A percentile compares a stretch with the other conserved stretches of the same genome.
phyloP scores from a whole-genome alignment of 192 early-diverging fungal species.

The Coemansia pectinata region DNA sequence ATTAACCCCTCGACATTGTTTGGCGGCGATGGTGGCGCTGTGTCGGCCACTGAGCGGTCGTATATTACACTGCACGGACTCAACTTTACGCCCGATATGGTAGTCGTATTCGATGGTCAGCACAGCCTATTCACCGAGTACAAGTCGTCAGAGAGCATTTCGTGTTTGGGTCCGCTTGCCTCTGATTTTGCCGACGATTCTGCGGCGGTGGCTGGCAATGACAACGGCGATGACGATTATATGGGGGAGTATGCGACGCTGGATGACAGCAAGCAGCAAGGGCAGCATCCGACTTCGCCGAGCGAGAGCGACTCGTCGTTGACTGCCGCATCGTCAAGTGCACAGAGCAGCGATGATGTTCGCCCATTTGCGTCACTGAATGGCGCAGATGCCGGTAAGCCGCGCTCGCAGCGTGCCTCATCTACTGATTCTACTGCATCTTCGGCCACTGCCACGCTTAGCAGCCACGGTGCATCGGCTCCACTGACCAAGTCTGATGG shows the following conservation, averaged over 20 bases:
- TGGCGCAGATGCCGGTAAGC: not conserved
- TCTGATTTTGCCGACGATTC: constrained; percentile 22
- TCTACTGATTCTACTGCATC: constrained; percentile 47
- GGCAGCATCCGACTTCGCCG: constrained; percentile 40
- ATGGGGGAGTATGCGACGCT: not conserved
- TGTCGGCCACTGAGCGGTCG: constrained; percentile 33
- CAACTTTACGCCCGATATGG: constrained; percentile 70
- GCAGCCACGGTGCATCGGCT: not conserved
- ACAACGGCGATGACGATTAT: not conserved
- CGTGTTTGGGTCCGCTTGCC: constrained; percentile 46
- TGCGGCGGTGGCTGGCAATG: not conserved
- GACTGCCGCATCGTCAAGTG: constrained; percentile 2
- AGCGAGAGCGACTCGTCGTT: constrained; percentile 45
- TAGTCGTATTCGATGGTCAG: constrained; percentile 70
- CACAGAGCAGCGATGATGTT: constrained; percentile 19
- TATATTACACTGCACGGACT: constrained; percentile 65
- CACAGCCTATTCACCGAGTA: constrained; percentile 40
- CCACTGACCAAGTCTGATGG: not conserved
- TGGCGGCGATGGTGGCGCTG: constrained; percentile 9
- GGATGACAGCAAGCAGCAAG: not conserved
- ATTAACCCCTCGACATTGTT: constrained; percentile 26
- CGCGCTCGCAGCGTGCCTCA: constrained; percentile 35
- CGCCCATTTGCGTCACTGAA: constrained; percentile 6
- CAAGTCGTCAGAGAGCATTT: constrained; percentile 45
- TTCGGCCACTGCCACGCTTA: constrained; percentile 35